phyloP scores from a whole-genome alignment of 345 rosid genomes.

The Schrenkiella parvula region DNA sequence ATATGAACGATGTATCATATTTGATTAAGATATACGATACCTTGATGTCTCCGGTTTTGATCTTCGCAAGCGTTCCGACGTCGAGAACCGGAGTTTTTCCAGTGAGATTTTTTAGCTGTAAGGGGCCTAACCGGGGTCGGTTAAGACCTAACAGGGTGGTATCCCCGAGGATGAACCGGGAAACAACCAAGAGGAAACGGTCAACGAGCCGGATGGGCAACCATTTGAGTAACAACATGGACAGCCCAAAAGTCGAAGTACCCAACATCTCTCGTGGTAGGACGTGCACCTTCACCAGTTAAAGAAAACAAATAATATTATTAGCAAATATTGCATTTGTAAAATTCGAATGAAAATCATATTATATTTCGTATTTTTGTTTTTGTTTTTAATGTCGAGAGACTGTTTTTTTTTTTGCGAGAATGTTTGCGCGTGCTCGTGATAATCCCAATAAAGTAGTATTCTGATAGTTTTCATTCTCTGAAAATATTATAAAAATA shows the following conservation, averaged over 20 bases:
- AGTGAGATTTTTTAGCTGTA: slow-evolving; percentile 59
- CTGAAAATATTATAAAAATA: slow-evolving; percentile 5
- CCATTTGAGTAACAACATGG: slow-evolving; percentile 95
- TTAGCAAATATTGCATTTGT: slow-evolving; percentile 15
- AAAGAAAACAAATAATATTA: neutral
- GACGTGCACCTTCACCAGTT: slow-evolving; percentile 79
- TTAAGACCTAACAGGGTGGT: slow-evolving; percentile 61
- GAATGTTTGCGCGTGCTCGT: slow-evolving; percentile 35
- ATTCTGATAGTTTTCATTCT: slow-evolving; percentile 18
- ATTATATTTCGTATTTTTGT: neutral
- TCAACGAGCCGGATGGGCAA: slow-evolving; percentile 76
- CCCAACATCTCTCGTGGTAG: slow-evolving; percentile 96
- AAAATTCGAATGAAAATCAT: slow-evolving; percentile 4
- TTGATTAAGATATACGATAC: slow-evolving; percentile 30
- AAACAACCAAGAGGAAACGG: slow-evolving; percentile 53
- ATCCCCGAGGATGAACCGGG: slow-evolving; percentile 73
- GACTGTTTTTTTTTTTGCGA: neutral
- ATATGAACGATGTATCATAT: neutral
- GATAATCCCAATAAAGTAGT: slow-evolving; percentile 35
- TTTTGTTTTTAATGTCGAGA: neutral
- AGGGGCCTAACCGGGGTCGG: slow-evolving; percentile 85
- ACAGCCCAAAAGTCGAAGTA: slow-evolving; percentile 82
- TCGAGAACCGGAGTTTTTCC: slow-evolving; percentile 96
- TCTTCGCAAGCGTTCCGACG: slow-evolving; percentile 82
- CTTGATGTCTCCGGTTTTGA: slow-evolving; percentile 84